Evolutionary conservation across 2,329 filamentous ascomycete genomes (phyloP), one percentile per base, ranked within the genome.

Genomic region (Penicillium sp.): DNA sequence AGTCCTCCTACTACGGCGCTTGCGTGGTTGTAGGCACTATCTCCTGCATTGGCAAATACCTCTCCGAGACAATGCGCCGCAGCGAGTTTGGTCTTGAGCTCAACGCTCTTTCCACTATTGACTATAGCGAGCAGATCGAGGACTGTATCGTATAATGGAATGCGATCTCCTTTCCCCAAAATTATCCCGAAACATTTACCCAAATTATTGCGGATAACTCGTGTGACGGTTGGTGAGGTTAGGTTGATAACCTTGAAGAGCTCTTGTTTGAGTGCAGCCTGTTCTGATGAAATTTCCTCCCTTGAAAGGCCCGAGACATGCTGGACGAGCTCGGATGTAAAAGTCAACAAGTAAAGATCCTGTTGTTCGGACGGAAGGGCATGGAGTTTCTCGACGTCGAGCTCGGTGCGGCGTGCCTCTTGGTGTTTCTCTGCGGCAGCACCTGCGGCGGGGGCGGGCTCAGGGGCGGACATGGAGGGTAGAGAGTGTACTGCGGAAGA

Each of bases 321-420:
- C 64, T 88, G 88, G 61, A 86, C 87, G 56, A 99, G 81, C 59
- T 88, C 85, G 26, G 91, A 88, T 35, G 92, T 88, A 70, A 95
- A 97, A 24, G 87, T 95, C 59, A 99, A 81, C 61, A 99, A 83
- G 73, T 94, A 95, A 12, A 99, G 84, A 67, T 97, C 92, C 75
- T 99, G 94, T 73, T 99, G 94, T 76, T 99, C 94, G 54, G 90
- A 85, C 45, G 93, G 90, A 47, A 97, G 84, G 52, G 89, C 83
- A 74, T 96, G 88, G 48, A 99, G 86, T 80, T 96, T 96, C 66
- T 86, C 78, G 64, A 96, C 77, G 70, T 99, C 92, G 71, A 99
- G 89, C 79, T 96, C 89, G 51, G 68, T 63, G 60, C 63, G 67
- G 57, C 70, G 69, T 55, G 62, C 61, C 60, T 65, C 68, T 67